These are phyloP conservation scores for Imleria badia DNA, from an alignment of 768 basidiomycete genomes.

Conservation along the genomic window DNA sequence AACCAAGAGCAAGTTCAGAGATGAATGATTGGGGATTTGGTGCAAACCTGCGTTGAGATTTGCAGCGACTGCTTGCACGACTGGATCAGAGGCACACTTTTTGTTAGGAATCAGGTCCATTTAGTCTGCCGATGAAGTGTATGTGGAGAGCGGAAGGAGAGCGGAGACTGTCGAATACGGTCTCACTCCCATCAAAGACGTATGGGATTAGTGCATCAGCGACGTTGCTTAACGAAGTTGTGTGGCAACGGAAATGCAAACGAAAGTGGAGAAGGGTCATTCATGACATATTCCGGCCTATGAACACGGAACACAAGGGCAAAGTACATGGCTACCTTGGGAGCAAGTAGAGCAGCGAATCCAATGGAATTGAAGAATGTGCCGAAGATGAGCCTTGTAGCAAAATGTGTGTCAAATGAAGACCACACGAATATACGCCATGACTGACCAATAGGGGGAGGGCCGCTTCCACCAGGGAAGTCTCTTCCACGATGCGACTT, in stretches of 20 bases:
- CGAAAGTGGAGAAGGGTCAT: not conserved
- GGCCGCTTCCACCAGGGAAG: conserved; percentile 77
- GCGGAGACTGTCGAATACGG: not conserved
- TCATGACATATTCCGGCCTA: conserved; percentile 50
- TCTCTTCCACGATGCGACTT: conserved; percentile 23
- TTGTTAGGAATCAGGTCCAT: conserved; percentile 10
- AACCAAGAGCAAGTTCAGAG: conserved; percentile 38
- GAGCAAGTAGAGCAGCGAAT: conserved; percentile 58
- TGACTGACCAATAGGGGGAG: conserved; percentile 68
- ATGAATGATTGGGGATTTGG: not conserved
- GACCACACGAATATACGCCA: not conserved
- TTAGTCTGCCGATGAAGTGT: not conserved
- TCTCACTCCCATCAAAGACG: not conserved
- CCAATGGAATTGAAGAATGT: conserved; percentile 58
- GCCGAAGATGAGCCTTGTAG: conserved; percentile 54
- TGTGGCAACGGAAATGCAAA: not conserved
- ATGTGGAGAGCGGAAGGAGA: conserved; percentile 1
- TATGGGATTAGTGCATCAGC: not conserved
- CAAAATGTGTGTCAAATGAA: not conserved
- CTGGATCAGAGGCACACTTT: conserved; percentile 67
- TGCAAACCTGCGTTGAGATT: conserved; percentile 59
- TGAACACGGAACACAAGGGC: conserved; percentile 66
- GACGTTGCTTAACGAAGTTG: not conserved
- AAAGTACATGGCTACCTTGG: conserved; percentile 75
- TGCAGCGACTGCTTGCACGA: conserved; percentile 71